phyloP scores from a whole-genome alignment of 2,329 filamentous ascomycete species.

The Chrysosphaeria jannelii region DNA sequence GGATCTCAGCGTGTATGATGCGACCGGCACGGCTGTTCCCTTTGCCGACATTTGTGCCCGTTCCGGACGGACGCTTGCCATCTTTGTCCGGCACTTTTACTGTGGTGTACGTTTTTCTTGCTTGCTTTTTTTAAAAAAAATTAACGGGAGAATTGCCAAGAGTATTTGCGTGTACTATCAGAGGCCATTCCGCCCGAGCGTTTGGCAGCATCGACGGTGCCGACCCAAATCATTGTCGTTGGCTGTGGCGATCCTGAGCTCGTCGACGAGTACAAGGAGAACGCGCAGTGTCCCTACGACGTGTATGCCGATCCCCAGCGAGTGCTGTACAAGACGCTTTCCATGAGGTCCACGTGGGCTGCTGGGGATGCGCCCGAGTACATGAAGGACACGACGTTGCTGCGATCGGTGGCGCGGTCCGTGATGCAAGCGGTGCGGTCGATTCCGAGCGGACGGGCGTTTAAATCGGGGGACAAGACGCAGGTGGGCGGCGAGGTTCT shows the following conservation, averaged over 20 bases:
- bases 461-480: constrained; percentile 31
- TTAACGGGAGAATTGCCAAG: constrained; percentile 34
- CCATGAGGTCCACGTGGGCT: constrained; percentile 33
- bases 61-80: constrained; percentile 28
- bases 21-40: too few species aligned
- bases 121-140: background rate
- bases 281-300: constrained; percentile 37
- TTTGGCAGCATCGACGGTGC: constrained; percentile 19
- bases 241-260: constrained; percentile 41
- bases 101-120: constrained; percentile 29
- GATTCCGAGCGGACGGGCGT: constrained; percentile 22
- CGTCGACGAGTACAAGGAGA: constrained; percentile 32
- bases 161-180: constrained; percentile 34
- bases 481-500: constrained; percentile 55
- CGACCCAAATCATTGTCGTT: constrained; percentile 35
- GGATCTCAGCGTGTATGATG: too few species aligned
- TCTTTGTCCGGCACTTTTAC: constrained; percentile 58
- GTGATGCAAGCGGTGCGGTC: constrained; percentile 29
- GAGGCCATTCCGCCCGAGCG: constrained; percentile 21
- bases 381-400: constrained; percentile 21
- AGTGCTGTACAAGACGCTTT: constrained; percentile 33
- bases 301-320: constrained; percentile 47
- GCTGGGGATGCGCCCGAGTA: constrained; percentile 32
- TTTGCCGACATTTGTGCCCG: constrained; percentile 32
- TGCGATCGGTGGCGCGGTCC: constrained; percentile 16